phyloP scores from a whole-genome alignment of 2,329 filamentous ascomycete genomes.

The Sporothrix mexicana region DNA sequence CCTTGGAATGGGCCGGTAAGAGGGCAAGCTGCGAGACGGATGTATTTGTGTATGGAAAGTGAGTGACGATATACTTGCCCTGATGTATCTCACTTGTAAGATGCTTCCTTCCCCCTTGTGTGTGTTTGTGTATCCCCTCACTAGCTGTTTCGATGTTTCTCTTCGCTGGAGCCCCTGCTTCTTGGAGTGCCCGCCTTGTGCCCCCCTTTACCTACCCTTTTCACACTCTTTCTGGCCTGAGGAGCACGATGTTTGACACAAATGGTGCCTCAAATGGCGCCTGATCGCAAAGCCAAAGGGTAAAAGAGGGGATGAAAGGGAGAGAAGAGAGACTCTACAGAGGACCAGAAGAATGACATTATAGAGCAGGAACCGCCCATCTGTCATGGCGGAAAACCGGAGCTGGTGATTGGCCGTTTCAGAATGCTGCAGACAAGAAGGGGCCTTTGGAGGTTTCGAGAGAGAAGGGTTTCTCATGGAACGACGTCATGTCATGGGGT shows the following conservation, averaged over 20 bases:
- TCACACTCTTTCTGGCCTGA: slow-evolving; percentile 12
- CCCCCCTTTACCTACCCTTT: slow-evolving; percentile 8
- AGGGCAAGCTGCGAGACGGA: neutral
- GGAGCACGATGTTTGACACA: slow-evolving; percentile 34
- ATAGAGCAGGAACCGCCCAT: neutral
- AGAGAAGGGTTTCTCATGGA: neutral
- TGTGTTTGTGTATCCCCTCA: slow-evolving; percentile 13
- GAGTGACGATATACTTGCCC: neutral
- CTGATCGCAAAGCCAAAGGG: slow-evolving; percentile 28
- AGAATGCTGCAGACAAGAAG: slow-evolving; percentile 25
- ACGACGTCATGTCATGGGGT: too few species aligned
- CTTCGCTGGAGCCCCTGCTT: slow-evolving; percentile 5
- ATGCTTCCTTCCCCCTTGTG: neutral
- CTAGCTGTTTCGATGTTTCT: slow-evolving; percentile 29
- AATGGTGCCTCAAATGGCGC: slow-evolving; percentile 34
- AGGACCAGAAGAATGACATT: neutral
- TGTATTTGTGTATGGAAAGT: neutral
- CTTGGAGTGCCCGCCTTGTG: slow-evolving; percentile 14
- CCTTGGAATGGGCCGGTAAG: slow-evolving; percentile 33
- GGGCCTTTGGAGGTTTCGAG: neutral
- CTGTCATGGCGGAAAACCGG: slow-evolving; percentile 39
- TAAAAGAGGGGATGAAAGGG: neutral
- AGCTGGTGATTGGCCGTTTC: slow-evolving; percentile 40
- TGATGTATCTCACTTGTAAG: neutral
- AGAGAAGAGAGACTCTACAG: neutral